A percentile compares a stretch with the other conserved stretches of the same genome.
These are phyloP conservation scores for Xerocomellus chrysenteron DNA, from an alignment of 768 basidiomycete genomes.

Conservation along the genomic window DNA sequence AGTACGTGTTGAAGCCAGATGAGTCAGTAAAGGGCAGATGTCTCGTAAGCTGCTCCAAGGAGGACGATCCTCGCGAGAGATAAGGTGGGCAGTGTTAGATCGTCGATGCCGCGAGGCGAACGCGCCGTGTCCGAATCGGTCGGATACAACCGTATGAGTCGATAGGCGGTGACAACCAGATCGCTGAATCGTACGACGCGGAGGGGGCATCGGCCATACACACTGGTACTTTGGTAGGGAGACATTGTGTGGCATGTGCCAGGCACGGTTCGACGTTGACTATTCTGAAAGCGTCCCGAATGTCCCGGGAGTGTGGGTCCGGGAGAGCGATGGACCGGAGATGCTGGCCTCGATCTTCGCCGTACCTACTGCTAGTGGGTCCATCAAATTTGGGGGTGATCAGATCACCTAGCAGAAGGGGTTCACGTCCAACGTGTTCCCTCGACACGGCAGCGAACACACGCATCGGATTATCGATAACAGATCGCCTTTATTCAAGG, in stretches of 20 bases:
- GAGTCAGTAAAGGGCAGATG: background rate
- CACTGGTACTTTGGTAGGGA: background rate
- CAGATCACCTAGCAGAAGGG: background rate
- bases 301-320: background rate
- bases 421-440: slow-evolving; percentile 1
- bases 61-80: slow-evolving; percentile 9
- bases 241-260: slow-evolving; percentile 7
- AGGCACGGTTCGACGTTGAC: slow-evolving; percentile 10
- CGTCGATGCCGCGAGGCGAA: slow-evolving; percentile 13
- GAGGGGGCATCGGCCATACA: too few relatives aligned
- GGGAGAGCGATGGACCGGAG: slow-evolving; percentile 2
- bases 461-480: slow-evolving; percentile 18
- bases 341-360: background rate
- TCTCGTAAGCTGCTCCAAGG: slow-evolving; percentile 12
- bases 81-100: slow-evolving; percentile 9
- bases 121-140: background rate
- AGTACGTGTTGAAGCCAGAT: background rate
- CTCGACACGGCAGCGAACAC: background rate
- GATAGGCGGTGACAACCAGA: background rate
- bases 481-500: slow-evolving; percentile 6
- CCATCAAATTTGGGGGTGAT: background rate
- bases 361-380: background rate
- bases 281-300: background rate
- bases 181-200: background rate
- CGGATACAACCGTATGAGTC: background rate